These are phyloP conservation scores for Endoconidiophora polonica DNA, from an alignment of 2,329 filamentous ascomycete genomes.

Conservation along the genomic window DNA sequence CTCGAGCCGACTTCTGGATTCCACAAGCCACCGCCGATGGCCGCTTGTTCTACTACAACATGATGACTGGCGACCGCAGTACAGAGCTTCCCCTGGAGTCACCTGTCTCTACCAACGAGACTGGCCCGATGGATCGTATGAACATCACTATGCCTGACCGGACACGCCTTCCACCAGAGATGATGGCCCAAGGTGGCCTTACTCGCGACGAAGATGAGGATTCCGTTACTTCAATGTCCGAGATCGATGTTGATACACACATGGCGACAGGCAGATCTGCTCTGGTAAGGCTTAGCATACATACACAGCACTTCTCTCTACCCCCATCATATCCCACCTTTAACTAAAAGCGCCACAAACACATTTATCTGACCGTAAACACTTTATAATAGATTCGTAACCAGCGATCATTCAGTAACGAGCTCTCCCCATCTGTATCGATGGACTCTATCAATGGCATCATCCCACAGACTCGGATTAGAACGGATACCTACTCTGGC, in stretches of 20 bases:
- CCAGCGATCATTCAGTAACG: conserved; percentile 51
- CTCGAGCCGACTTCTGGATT: conserved; percentile 94
- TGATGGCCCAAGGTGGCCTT: conserved; percentile 63
- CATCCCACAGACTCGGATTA: conserved; percentile 39
- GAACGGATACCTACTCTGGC: conserved; percentile 38
- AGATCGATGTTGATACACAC: conserved; percentile 12
- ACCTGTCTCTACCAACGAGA: conserved; percentile 62
- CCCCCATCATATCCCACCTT: no score
- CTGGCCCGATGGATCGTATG: conserved; percentile 72
- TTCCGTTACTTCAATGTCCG: conserved; percentile 30
- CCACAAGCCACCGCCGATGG: conserved; percentile 91
- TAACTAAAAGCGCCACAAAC: no score
- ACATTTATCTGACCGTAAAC: not conserved
- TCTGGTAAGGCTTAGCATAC: not conserved
- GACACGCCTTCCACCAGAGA: conserved; percentile 73
- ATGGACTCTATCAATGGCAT: conserved; percentile 74
- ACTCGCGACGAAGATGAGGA: conserved; percentile 80
- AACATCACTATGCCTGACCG: conserved; percentile 80
- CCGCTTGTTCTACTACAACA: conserved; percentile 94
- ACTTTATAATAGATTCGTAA: conserved; percentile 33
- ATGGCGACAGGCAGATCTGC: not conserved
- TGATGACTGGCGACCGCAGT: conserved; percentile 83
- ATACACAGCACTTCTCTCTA: not conserved
- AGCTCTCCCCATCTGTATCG: conserved; percentile 70
- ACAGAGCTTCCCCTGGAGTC: conserved; percentile 91